These are phyloP conservation scores for Cryphonectria parasitica DNA, from an alignment of 2,329 filamentous ascomycete genomes.

Conservation along the genomic window DNA sequence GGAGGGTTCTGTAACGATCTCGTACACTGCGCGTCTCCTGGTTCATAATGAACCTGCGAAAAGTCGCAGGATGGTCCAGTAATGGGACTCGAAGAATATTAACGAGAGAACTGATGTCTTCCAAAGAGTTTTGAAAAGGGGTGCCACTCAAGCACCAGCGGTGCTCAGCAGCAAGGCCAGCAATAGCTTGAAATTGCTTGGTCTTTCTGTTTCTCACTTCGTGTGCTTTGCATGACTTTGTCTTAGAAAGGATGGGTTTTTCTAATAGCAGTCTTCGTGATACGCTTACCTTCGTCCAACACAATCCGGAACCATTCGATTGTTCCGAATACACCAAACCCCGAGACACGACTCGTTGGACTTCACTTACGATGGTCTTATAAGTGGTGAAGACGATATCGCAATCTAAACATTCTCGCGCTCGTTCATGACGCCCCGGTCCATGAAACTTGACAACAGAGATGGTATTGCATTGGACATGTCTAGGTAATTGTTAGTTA, in stretches of 20 bases:
- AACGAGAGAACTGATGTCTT: slow-evolving; percentile 32
- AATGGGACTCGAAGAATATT: slow-evolving; percentile 31
- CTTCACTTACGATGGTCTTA: background rate
- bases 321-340: background rate
- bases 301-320: slow-evolving; percentile 18
- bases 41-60: slow-evolving; percentile 21
- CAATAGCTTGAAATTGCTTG: slow-evolving; percentile 33
- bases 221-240: slow-evolving; percentile 21
- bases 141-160: slow-evolving; percentile 35
- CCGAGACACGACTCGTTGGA: background rate
- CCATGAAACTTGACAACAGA: slow-evolving; percentile 9
- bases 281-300: slow-evolving; percentile 32
- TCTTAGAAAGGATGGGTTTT: background rate
- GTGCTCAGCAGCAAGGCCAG: slow-evolving; percentile 29
- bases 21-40: background rate
- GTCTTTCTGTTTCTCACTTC: slow-evolving; percentile 32
- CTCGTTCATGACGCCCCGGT: background rate
- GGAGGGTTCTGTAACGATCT: slow-evolving; percentile 1
- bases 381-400: slow-evolving; percentile 18
- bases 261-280: background rate
- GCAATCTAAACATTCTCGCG: background rate
- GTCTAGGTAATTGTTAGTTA: background rate
- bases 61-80: slow-evolving; percentile 25
- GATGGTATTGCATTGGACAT: background rate
- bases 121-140: slow-evolving; percentile 33